Base-by-base conservation (phyloP, 2,329 filamentous ascomycete genomes). In the Microdochium nivale region DNA sequence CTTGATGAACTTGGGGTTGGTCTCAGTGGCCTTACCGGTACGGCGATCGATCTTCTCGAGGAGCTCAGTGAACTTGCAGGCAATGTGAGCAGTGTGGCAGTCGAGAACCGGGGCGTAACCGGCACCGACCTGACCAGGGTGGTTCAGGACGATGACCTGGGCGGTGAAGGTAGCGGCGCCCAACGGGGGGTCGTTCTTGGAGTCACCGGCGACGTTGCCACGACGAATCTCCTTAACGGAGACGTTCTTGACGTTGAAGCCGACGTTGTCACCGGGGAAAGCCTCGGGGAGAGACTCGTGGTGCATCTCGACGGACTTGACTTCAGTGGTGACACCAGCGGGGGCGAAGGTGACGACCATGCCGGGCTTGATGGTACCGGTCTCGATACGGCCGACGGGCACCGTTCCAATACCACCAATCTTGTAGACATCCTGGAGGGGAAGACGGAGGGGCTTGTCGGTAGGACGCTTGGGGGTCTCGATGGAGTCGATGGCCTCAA, bases 231-330 rank as follows among this genome's bases (percentile, higher is more conserved):
- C 94, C 91, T 99, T 99, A 81, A 99, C 94, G 77, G 94, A 97
- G 70, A 99, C 94, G 94, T 99, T 99, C 91, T 99, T 99, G 81
- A 99, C 92, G 89, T 99, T 99, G 91, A 99, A 99, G 69, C 94
- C 94, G 76, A 99, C 94, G 84, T 99, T 99, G 89, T 99, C 94
- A 86, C 94, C 94, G 71, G 94, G 94, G 63, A 88, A 71, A 88
- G 94, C 94, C 84, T 96, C 87, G 62, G 74, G 58, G 66, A 99
- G 91, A 87, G 96, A 91, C 84, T 96, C 90, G 90, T 97, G 92
- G 86, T 96, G 92, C 94, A 99, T 99, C 84, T 99, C 94, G 70
- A 99, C 94, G 77, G 92, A 97, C 90, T 99, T 99, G 86, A 97
- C 94, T 89, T 99, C 94, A 84, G 94, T 97, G 86, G 94, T 97